These are phyloP conservation scores for Parastagonospora avenae DNA, from an alignment of 2,329 filamentous ascomycete species.

Conservation along the genomic window DNA sequence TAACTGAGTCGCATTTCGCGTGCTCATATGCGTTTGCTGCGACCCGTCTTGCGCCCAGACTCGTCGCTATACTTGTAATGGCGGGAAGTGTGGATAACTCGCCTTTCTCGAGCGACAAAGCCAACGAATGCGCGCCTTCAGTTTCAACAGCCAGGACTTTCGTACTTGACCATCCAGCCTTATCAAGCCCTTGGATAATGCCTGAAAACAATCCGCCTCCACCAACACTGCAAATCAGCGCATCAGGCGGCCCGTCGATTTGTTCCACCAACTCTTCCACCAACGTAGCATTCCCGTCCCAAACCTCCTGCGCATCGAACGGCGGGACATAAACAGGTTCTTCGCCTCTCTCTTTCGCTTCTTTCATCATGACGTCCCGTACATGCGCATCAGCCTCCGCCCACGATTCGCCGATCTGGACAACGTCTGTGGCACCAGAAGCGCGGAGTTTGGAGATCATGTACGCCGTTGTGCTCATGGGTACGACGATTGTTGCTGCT, in stretches of 20 bases:
- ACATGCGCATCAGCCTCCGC: slow-evolving; percentile 70
- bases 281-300: slow-evolving; percentile 66
- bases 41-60: slow-evolving; percentile 71
- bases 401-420: slow-evolving; percentile 70
- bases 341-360: slow-evolving; percentile 14
- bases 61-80: slow-evolving; percentile 76
- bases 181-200: slow-evolving; percentile 68
- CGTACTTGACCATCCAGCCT: slow-evolving; percentile 20
- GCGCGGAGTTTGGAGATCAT: slow-evolving; percentile 72
- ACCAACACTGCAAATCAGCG: slow-evolving; percentile 74
- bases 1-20: slow-evolving; percentile 56
- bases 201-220: slow-evolving; percentile 79
- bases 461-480: slow-evolving; percentile 63
- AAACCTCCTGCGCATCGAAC: slow-evolving; percentile 68
- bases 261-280: slow-evolving; percentile 54
- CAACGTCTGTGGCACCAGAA: slow-evolving; percentile 67
- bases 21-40: slow-evolving; percentile 68
- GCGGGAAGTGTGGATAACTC: slow-evolving; percentile 64
- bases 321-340: slow-evolving; percentile 65
- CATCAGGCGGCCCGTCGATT: slow-evolving; percentile 59
- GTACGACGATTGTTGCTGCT: slow-evolving; percentile 74
- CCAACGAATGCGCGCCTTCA: slow-evolving; percentile 71
- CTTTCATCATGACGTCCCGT: slow-evolving; percentile 58
- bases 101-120: slow-evolving; percentile 61
- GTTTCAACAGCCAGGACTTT: slow-evolving; percentile 75